Conservation (phyloP, 345 rosid genomes). For the Raphanus raphanistrum region DNA sequence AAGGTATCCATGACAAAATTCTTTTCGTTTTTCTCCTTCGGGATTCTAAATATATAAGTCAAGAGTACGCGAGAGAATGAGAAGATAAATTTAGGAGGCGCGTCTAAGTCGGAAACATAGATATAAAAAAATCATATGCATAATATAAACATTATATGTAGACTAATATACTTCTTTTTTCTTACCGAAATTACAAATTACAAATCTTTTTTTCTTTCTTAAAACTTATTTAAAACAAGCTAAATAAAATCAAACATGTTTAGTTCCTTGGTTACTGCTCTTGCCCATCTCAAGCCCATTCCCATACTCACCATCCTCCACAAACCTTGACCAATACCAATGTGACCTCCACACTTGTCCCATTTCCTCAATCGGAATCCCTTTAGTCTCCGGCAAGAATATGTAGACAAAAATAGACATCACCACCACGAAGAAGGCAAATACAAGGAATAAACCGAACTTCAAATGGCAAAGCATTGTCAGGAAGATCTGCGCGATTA, state of each 20-base stretch:
- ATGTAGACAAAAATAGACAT: constrained; percentile 40
- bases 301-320: constrained; percentile 39
- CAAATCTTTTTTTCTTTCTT: neutral
- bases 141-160: constrained; percentile 30
- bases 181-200: constrained; percentile 15
- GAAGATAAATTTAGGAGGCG: too few relatives aligned
- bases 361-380: constrained; percentile 47
- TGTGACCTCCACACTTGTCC: constrained; percentile 44
- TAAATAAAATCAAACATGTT: constrained; percentile 24
- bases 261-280: constrained; percentile 33
- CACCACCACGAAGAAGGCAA: constrained; percentile 40
- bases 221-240: neutral
- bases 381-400: constrained; percentile 43
- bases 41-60: too few relatives aligned
- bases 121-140: constrained; percentile 13
- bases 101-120: neutral
- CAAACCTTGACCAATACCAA: constrained; percentile 45
- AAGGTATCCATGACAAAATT: too few relatives aligned
- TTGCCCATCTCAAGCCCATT: constrained; percentile 39
- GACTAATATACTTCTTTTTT: constrained; percentile 14
- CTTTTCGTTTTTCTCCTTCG: too few relatives aligned
- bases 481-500: constrained; percentile 41
- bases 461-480: constrained; percentile 42
- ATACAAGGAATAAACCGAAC: constrained; percentile 39
- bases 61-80: too few relatives aligned